These are phyloP conservation scores for Cadophora sp. DNA, from an alignment of 2,329 filamentous ascomycete species.

Conservation along the genomic window DNA sequence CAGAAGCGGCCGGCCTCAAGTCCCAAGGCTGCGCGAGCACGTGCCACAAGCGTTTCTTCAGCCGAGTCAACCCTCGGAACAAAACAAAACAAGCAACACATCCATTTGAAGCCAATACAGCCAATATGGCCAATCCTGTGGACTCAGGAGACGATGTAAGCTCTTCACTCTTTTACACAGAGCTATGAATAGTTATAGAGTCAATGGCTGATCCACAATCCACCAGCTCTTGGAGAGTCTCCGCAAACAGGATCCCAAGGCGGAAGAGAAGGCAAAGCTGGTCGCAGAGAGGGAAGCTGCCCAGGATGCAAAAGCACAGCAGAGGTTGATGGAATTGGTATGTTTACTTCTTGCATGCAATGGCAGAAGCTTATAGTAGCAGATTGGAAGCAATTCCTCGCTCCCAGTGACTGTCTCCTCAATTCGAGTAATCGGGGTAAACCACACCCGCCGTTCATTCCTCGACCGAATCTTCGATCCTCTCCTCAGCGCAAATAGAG, in stretches of 20 bases:
- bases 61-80: background rate
- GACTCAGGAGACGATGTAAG: constrained; percentile 53
- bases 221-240: constrained; percentile 65
- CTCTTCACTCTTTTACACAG: constrained; percentile 36
- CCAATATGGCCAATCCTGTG: constrained; percentile 38
- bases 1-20: background rate
- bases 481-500: constrained; percentile 71
- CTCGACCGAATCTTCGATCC: constrained; percentile 83
- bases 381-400: constrained; percentile 84
- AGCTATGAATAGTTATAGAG: constrained; percentile 11
- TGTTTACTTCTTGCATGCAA: constrained; percentile 29
- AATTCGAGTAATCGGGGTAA: constrained; percentile 81
- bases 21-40: constrained; percentile 6
- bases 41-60: background rate
- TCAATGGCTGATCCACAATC: constrained; percentile 32
- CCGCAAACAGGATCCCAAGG: constrained; percentile 63
- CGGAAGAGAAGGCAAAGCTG: constrained; percentile 64
- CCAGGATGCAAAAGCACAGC: constrained; percentile 56
- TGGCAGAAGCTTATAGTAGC: constrained; percentile 19
- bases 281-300: constrained; percentile 53
- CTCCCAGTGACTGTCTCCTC: constrained; percentile 88
- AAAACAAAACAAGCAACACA: background rate
- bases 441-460: constrained; percentile 83
- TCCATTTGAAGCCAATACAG: background rate
- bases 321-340: constrained; percentile 70